Evolutionary conservation across 139 green algal genomes (phyloP).

Genomic region (Picochlorum sp.): DNA sequence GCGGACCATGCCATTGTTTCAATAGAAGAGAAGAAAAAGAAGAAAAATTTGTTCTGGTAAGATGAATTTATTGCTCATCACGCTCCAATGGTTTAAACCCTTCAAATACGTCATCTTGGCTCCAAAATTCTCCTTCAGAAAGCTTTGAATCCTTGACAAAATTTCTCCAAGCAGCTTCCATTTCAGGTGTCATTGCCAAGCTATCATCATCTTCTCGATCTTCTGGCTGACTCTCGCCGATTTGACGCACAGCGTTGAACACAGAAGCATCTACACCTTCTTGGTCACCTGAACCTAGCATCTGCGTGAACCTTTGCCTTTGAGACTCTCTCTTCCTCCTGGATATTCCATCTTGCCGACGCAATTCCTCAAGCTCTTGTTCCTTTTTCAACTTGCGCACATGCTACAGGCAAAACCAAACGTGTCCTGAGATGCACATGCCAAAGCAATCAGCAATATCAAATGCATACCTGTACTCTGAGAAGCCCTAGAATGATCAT

Average conservation of each 20-base stretch:
- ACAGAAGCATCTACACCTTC: conserved; percentile 5
- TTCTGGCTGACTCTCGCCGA: not conserved
- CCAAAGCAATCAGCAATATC: too few relatives aligned
- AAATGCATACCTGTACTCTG: too few relatives aligned
- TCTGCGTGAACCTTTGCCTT: conserved; percentile 23
- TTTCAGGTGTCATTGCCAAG: conserved; percentile 16
- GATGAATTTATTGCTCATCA: not conserved
- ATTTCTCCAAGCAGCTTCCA: conserved; percentile 14
- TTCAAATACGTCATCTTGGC: conserved; percentile 14
- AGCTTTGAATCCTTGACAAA: conserved; percentile 27
- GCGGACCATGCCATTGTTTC: conserved; percentile 37
- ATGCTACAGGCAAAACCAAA: too few relatives aligned
- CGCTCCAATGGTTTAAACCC: conserved; percentile 21
- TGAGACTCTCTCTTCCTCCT: conserved; percentile 5
- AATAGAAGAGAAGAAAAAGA: not conserved
- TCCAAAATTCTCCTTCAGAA: conserved; percentile 22
- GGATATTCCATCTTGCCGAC: not conserved
- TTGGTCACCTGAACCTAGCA: conserved; percentile 14
- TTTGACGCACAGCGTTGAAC: conserved; percentile 9
- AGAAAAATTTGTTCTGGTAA: conserved; percentile 4
- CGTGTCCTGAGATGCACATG: too few relatives aligned
- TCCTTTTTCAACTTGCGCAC: not conserved
- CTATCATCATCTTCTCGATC: conserved; percentile 1
- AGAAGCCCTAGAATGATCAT: too few relatives aligned
- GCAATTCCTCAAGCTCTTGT: not conserved